Conservation (phyloP, 192 early-diverging fungal genomes). For the Chytriomyces sp. region DNA sequence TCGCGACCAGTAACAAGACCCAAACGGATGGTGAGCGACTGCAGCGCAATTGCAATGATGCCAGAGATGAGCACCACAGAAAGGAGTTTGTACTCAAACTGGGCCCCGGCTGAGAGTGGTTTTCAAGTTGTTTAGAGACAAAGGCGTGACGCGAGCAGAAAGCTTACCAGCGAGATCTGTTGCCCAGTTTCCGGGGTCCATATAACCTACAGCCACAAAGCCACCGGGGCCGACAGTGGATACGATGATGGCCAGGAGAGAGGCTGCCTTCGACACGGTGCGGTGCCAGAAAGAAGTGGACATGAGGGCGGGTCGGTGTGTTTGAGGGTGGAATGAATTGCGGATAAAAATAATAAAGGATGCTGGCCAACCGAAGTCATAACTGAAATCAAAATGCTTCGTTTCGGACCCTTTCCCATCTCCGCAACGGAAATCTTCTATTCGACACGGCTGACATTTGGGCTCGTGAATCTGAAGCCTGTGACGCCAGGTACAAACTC, state of each 20-base stretch:
- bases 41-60: slow-evolving; percentile 68
- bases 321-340: too few species aligned
- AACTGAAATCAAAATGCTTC: slow-evolving; percentile 32
- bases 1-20: slow-evolving; percentile 72
- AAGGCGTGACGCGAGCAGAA: slow-evolving; percentile 1
- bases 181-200: slow-evolving; percentile 85
- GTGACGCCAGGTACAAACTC: slow-evolving; percentile 53
- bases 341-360: too few species aligned
- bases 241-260: not conserved
- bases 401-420: slow-evolving; percentile 80
- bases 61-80: slow-evolving; percentile 72
- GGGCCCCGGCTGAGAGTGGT: slow-evolving; percentile 58
- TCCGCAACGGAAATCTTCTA: slow-evolving; percentile 77
- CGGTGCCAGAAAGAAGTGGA: not conserved
- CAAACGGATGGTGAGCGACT: slow-evolving; percentile 68
- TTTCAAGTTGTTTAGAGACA: not conserved
- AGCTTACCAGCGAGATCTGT: slow-evolving; percentile 60
- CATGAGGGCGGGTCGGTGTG: too few species aligned
- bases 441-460: slow-evolving; percentile 70
- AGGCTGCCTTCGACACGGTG: not conserved
- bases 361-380: too few species aligned
- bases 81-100: slow-evolving; percentile 66
- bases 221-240: slow-evolving; percentile 41
- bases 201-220: slow-evolving; percentile 53
- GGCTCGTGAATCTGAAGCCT: slow-evolving; percentile 94